Percentiles rank a stretch among this genome's conserved stretches.
These are phyloP conservation scores for Metrosideros polymorpha DNA, from an alignment of 441 rosid species.

Conservation along the genomic window DNA sequence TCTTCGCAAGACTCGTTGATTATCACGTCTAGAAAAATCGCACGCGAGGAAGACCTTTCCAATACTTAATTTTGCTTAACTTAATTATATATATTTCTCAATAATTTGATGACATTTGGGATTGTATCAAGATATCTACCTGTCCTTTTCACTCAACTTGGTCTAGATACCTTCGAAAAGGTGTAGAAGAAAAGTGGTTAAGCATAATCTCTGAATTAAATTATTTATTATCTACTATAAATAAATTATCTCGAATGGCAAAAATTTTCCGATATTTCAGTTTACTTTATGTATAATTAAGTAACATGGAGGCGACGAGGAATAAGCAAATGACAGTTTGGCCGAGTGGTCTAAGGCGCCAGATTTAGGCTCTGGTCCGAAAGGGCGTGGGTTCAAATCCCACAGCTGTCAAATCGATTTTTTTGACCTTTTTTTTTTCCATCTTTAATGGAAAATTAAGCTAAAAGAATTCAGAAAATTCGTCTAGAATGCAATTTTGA, in stretches of 20 bases:
- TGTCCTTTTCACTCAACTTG: neutral
- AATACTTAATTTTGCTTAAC: too few species aligned
- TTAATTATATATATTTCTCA: neutral
- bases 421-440: too few species aligned
- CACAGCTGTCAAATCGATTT: neutral
- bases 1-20: neutral
- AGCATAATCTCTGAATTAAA: neutral
- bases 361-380: slow-evolving; percentile 9
- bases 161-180: neutral
- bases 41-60: neutral
- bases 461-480: too few species aligned
- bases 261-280: too few species aligned
- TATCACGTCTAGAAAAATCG: neutral
- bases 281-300: too few species aligned
- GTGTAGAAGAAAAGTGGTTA: neutral
- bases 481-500: too few species aligned
- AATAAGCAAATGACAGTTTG: neutral
- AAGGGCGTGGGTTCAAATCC: slow-evolving; percentile 10
- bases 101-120: neutral
- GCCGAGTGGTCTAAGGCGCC: slow-evolving; percentile 13
- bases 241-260: neutral
- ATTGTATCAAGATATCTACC: neutral
- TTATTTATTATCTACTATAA: neutral
- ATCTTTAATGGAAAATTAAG: too few species aligned
- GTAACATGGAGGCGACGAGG: too few species aligned